Evolutionary conservation across 1,284 basidiomycete genomes (phyloP).

Genomic region (Wallemia hederae): DNA sequence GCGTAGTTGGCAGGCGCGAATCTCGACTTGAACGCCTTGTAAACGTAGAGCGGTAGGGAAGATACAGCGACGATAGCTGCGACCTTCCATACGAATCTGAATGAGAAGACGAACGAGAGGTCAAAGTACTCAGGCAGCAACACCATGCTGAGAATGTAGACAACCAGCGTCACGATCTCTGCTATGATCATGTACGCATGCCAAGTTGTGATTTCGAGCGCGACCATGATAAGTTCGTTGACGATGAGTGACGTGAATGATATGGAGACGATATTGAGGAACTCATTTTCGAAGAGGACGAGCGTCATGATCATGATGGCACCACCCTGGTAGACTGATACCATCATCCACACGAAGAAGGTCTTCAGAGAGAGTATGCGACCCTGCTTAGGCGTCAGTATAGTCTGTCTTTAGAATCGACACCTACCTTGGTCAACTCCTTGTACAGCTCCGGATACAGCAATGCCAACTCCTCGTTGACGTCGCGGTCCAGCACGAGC

Average conservation of each 20-base stretch:
- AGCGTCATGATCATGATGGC: slow-evolving; percentile 97
- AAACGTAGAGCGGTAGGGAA: slow-evolving; percentile 63
- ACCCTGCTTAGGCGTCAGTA: slow-evolving; percentile 25
- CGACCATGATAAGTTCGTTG: slow-evolving; percentile 98
- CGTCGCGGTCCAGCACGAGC: slow-evolving; percentile 77
- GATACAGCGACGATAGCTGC: slow-evolving; percentile 74
- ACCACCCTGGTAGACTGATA: slow-evolving; percentile 93
- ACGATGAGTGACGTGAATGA: slow-evolving; percentile 87
- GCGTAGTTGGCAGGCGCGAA: slow-evolving; percentile 80
- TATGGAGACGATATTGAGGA: slow-evolving; percentile 90
- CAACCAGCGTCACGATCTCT: slow-evolving; percentile 57
- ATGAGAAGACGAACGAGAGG: slow-evolving; percentile 64
- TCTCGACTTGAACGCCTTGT: slow-evolving; percentile 59
- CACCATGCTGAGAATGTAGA: slow-evolving; percentile 74
- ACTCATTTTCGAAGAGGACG: slow-evolving; percentile 86
- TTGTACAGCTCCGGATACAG: slow-evolving; percentile 95
- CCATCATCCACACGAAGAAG: slow-evolving; percentile 94
- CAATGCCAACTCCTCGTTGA: slow-evolving; percentile 78
- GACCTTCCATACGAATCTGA: slow-evolving; percentile 79
- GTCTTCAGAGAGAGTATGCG: slow-evolving; percentile 81
- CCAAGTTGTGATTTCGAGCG: slow-evolving; percentile 91
- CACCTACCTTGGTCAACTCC: slow-evolving; percentile 61
- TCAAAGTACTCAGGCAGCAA: slow-evolving; percentile 95
- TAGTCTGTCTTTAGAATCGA: slow-evolving; percentile 2
- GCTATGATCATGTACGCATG: slow-evolving; percentile 87